Conservation (phyloP, 1,139 yeast genomes). For the Suhomyces bokatorum region DNA sequence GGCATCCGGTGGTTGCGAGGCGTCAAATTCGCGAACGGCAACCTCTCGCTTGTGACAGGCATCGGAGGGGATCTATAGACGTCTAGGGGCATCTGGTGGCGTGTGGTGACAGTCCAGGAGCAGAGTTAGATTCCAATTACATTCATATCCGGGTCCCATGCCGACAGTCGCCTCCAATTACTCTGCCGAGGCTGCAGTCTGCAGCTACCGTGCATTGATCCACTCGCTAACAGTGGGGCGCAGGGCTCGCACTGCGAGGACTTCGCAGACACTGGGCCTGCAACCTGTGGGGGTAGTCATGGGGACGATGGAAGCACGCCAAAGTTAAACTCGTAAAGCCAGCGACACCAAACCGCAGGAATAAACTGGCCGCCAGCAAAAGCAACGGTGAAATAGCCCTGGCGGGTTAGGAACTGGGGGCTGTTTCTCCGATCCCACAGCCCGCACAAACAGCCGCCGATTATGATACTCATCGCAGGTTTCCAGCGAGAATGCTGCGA, state of each 20-base stretch:
- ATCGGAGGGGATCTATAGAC: too few species aligned
- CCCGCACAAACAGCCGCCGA: not conserved
- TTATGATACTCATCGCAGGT: constrained; percentile 1
- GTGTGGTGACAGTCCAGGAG: too few species aligned
- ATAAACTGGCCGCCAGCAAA: not conserved
- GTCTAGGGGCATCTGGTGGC: too few species aligned
- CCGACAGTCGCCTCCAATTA: not conserved
- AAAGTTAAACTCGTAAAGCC: not conserved
- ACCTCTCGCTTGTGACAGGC: too few species aligned
- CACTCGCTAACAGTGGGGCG: not conserved
- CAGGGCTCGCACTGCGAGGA: not conserved
- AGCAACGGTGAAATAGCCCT: not conserved
- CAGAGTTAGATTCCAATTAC: not conserved
- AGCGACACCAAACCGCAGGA: not conserved
- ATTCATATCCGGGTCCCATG: not conserved
- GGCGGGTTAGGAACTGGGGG: not conserved
- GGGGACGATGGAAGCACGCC: constrained; percentile 1
- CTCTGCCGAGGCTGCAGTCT: not conserved
- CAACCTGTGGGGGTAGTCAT: not conserved
- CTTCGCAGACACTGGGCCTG: not conserved
- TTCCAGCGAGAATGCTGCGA: not conserved
- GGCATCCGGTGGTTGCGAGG: too few species aligned
- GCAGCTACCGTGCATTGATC: constrained; percentile 1
- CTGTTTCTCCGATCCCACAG: constrained; percentile 2
- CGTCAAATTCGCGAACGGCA: too few species aligned